These are phyloP conservation scores for Moricandia arvensis DNA, from an alignment of 345 rosid species.

Conservation along the genomic window DNA sequence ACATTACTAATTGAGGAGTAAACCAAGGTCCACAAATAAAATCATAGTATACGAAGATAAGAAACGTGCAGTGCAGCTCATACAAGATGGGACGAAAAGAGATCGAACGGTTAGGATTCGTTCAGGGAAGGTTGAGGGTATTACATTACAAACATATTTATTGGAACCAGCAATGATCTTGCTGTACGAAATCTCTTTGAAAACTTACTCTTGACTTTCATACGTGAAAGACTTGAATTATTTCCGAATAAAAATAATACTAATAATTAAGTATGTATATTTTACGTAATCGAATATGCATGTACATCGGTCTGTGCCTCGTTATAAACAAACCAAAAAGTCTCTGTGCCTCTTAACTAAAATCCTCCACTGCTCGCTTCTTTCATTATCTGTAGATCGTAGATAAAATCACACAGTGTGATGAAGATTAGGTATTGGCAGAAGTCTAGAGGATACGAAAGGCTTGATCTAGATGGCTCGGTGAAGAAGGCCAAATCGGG, in stretches of 20 bases:
- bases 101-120: constrained; percentile 11
- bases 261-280: background rate
- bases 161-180: constrained; percentile 14
- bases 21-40: too few relatives aligned
- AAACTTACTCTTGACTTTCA: background rate
- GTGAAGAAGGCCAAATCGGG: constrained; percentile 6
- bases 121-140: background rate
- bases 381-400: background rate
- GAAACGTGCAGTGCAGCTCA: background rate
- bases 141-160: background rate
- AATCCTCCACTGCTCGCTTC: background rate
- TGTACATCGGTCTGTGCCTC: constrained; percentile 27
- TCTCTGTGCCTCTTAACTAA: constrained; percentile 20
- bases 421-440: constrained; percentile 46
- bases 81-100: background rate
- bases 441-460: constrained; percentile 47
- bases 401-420: background rate
- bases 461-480: constrained; percentile 41
- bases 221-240: background rate
- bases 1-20: too few relatives aligned
- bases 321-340: constrained; percentile 20
- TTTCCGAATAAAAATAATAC: background rate
- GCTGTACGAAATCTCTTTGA: background rate
- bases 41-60: too few relatives aligned
- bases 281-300: constrained; percentile 2